Conservation (phyloP, 441 rosid genomes). For the Isatis lusitanica region DNA sequence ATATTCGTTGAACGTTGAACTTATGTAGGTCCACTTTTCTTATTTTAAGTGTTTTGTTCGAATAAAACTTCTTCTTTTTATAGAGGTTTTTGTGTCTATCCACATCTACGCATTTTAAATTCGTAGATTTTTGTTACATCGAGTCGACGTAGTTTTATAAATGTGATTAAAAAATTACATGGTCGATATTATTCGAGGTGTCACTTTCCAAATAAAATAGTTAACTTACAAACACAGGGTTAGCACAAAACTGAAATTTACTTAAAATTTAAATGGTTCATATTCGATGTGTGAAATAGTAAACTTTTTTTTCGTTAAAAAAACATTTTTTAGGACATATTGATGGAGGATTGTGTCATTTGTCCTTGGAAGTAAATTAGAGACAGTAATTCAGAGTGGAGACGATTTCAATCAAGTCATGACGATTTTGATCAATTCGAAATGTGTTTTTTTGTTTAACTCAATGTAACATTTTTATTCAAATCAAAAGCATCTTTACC, state of each 20-base stretch:
- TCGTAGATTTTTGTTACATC: not conserved
- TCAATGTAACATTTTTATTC: not conserved
- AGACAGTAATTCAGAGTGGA: not conserved
- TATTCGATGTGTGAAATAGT: not conserved
- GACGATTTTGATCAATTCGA: not conserved
- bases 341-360: not conserved
- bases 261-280: not conserved
- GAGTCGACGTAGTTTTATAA: not conserved
- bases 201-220: not conserved
- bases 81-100: conserved; percentile 4
- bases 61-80: not conserved
- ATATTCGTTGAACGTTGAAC: conserved; percentile 34
- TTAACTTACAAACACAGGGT: not conserved
- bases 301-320: too few species aligned
- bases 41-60: conserved; percentile 11
- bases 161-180: not conserved
- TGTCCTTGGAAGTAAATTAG: not conserved
- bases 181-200: conserved; percentile 5
- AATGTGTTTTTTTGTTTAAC: not conserved
- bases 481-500: not conserved
- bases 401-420: not conserved
- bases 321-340: too few species aligned
- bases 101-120: conserved; percentile 10
- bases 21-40: not conserved
- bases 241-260: not conserved